Percentiles rank a stretch among this genome's conserved stretches.
These are phyloP conservation scores for Ilyonectria sp. DNA, from an alignment of 2,329 filamentous ascomycete species.

Conservation along the genomic window DNA sequence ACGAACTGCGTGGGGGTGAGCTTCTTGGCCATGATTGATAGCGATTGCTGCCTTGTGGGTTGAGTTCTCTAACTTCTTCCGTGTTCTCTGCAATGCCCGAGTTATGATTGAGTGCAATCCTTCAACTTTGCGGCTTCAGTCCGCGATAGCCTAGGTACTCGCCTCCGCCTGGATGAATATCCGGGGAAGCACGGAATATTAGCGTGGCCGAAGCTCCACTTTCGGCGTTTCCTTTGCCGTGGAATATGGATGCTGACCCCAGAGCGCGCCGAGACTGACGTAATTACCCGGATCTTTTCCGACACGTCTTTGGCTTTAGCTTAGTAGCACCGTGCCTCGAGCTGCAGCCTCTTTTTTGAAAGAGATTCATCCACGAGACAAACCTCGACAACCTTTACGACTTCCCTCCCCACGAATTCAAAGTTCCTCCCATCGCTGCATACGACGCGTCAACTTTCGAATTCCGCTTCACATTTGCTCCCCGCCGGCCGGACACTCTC, in stretches of 20 bases:
- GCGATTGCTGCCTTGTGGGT: background rate
- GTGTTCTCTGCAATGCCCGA: background rate
- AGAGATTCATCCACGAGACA: background rate
- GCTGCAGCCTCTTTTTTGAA: constrained; percentile 14
- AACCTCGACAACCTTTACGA: background rate
- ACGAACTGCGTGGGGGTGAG: constrained; percentile 54
- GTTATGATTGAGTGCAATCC: background rate
- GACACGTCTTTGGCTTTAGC: background rate
- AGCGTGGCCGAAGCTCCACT: constrained; percentile 22
- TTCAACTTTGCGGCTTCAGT: background rate
- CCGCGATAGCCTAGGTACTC: background rate
- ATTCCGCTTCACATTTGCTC: background rate
- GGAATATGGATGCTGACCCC: background rate
- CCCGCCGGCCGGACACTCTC: constrained; percentile 16
- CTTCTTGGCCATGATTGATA: constrained; percentile 51
- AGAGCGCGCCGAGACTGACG: constrained; percentile 25
- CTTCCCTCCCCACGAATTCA: background rate
- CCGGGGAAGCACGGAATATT: constrained; percentile 30
- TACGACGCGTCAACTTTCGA: background rate
- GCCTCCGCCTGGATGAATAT: constrained; percentile 9
- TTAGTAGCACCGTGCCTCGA: constrained; percentile 11
- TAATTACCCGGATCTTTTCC: constrained; percentile 32
- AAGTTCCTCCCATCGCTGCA: background rate
- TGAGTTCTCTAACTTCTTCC: background rate
- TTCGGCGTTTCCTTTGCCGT: constrained; percentile 11